A percentile compares a stretch with the other conserved stretches of the same genome.
These are phyloP conservation scores for Curvularia sp. DNA, from an alignment of 2,329 filamentous ascomycete genomes.

Conservation along the genomic window DNA sequence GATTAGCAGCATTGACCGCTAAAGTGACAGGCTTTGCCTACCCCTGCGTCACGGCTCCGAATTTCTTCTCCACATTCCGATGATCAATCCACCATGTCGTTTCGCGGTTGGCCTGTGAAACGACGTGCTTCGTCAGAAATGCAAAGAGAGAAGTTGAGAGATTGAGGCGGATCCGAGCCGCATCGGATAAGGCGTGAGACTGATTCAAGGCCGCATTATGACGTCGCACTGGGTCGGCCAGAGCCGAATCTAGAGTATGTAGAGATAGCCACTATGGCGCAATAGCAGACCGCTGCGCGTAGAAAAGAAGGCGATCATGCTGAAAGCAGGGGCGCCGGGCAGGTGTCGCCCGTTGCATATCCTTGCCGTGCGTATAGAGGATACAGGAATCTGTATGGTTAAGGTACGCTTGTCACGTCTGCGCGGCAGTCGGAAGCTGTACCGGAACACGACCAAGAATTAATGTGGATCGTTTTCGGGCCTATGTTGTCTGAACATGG, in stretches of 20 bases:
- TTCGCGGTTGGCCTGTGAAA: neutral
- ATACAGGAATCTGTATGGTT: neutral
- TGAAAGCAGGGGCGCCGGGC: neutral
- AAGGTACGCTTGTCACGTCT: neutral
- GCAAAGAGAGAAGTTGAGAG: neutral
- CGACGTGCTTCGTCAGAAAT: neutral
- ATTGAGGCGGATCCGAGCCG: neutral
- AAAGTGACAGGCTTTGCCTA: neutral
- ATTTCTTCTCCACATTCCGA: neutral
- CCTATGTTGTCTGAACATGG: constrained; percentile 4
- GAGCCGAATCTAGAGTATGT: neutral
- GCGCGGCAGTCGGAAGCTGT: constrained; percentile 6
- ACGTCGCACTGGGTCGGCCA: neutral
- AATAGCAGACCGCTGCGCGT: neutral
- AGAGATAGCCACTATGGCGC: neutral
- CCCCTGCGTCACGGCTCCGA: neutral
- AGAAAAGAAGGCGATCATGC: neutral
- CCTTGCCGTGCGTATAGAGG: neutral
- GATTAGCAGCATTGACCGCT: neutral
- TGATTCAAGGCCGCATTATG: neutral
- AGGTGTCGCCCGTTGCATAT: neutral
- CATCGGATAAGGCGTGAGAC: neutral
- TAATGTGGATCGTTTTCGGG: constrained; percentile 4
- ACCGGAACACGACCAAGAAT: constrained; percentile 2
- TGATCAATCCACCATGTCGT: neutral